Base-by-base conservation (phyloP, 192 early-diverging fungal species). In the Geranomyces michiganensis region DNA sequence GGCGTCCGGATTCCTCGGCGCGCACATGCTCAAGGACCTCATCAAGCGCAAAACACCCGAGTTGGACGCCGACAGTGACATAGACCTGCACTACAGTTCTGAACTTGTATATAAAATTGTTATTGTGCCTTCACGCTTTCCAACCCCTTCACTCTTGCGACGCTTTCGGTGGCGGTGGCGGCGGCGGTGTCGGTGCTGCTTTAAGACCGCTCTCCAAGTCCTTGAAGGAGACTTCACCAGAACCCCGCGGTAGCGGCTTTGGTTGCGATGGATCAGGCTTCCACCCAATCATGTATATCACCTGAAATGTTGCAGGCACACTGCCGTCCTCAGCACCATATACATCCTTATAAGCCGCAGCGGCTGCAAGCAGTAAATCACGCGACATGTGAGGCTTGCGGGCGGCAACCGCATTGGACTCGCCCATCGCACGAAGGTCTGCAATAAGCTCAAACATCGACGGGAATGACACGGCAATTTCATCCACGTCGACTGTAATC, bases 401-500 rank as follows among this genome's bases (percentile, higher is more conserved):
- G 6, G 51, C 19, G 51, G 4, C 51, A 55, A 55, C 51, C 51
- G 15, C 26, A n/a, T 55, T 27, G 51, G 15, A 15, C 51, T 15
- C 15, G 4, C 4, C 51, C 51, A 55, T 7, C 19, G 51, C 21
- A 55, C 15, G 51, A 55, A 55, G 14, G 51, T 15, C 51, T 4
- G 6, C 21, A 55, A 55, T 41, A 33, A 98, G 75, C 70, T 96
- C 94, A 79, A 95, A 90, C 76, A 92, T 92, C 13, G 90, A 89
- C 49, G 96, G 96, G 75, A 95, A 98, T 70, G 89, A 90, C 22
- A 98, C 92, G 17, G 85, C 83, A 62, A 98, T 89, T 60, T 92
- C 94, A 73, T 98, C 96, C 22, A 94, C 83, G 71, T 98, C 96
- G 0, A 98, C 89, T 0, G 96, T 98, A 1, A 94, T 94, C 61